Evolutionary conservation across 768 basidiomycete species (phyloP).

Genomic region (Lactarius psammicola): DNA sequence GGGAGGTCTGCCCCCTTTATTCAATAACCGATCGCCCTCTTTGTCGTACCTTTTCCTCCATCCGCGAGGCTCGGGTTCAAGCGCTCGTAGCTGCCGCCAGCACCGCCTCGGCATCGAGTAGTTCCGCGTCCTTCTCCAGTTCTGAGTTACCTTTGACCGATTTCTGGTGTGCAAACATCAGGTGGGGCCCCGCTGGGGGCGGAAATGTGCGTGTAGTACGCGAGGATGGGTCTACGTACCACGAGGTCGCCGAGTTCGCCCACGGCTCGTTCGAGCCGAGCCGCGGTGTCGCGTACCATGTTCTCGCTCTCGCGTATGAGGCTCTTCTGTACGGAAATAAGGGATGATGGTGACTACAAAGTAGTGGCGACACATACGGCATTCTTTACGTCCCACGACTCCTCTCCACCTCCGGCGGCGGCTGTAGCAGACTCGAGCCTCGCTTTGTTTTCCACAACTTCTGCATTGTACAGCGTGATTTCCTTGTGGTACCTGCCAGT

Average conservation of each 20-base stretch:
- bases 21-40: neutral
- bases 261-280: constrained; percentile 57
- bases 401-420: constrained; percentile 40
- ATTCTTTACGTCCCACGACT: constrained; percentile 78
- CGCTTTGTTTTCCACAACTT: constrained; percentile 55
- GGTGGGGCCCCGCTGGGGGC: neutral
- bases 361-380: constrained; percentile 46
- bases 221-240: constrained; percentile 46
- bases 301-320: constrained; percentile 68
- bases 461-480: constrained; percentile 59
- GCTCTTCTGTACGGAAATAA: constrained; percentile 19
- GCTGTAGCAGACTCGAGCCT: constrained; percentile 63
- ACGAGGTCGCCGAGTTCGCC: constrained; percentile 64
- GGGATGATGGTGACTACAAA: neutral
- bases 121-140: constrained; percentile 37
- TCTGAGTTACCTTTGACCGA: constrained; percentile 45
- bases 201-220: neutral
- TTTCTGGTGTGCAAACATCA: constrained; percentile 35
- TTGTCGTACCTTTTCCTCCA: neutral
- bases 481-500: constrained; percentile 53
- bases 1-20: neutral
- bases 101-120: constrained; percentile 51
- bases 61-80: neutral
- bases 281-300: constrained; percentile 72
- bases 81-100: constrained; percentile 43